A percentile compares a stretch with the other conserved stretches of the same genome.
phyloP scores from a whole-genome alignment of 352 stramenopile species.

The Pythium guiyangense region DNA sequence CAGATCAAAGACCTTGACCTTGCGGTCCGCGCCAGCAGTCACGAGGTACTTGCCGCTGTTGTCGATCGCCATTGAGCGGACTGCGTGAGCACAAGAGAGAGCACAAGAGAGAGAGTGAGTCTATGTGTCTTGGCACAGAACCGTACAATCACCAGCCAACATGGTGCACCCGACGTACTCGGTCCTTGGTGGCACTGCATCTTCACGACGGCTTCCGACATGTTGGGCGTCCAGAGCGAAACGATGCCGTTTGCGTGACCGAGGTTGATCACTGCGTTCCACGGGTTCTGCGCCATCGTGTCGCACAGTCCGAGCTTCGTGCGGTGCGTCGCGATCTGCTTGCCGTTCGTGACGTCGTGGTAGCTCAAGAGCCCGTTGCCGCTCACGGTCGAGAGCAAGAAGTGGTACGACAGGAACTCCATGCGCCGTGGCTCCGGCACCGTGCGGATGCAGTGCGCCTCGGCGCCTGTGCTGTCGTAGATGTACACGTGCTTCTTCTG shows the following conservation, averaged over 20 bases:
- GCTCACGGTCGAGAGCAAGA: conserved; percentile 95
- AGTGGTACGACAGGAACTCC: conserved; percentile 98
- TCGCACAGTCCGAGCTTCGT: conserved; percentile 92
- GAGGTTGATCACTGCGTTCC: conserved; percentile 95
- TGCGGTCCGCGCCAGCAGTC: conserved; percentile 92
- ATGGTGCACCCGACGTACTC: no score
- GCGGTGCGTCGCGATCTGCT: conserved; percentile 89
- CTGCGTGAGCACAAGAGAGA: conserved; percentile 17
- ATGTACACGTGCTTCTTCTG: conserved; percentile 98
- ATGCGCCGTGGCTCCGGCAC: conserved; percentile 91
- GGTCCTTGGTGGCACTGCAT: conserved; percentile 96
- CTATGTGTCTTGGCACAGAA: no score
- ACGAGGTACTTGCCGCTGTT: conserved; percentile 94
- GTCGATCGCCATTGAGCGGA: conserved; percentile 92
- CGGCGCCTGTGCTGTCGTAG: conserved; percentile 96
- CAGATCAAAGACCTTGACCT: conserved; percentile 97
- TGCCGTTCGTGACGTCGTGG: conserved; percentile 95
- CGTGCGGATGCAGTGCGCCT: conserved; percentile 95
- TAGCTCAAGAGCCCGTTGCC: conserved; percentile 90
- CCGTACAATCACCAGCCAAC: not conserved
- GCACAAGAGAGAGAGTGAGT: not conserved
- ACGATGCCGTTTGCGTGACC: conserved; percentile 97
- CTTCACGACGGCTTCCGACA: conserved; percentile 92
- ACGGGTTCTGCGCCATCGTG: conserved; percentile 94
- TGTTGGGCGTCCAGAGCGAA: conserved; percentile 97